phyloP scores from a whole-genome alignment of 345 rosid species.

The Gossypium turneri region DNA sequence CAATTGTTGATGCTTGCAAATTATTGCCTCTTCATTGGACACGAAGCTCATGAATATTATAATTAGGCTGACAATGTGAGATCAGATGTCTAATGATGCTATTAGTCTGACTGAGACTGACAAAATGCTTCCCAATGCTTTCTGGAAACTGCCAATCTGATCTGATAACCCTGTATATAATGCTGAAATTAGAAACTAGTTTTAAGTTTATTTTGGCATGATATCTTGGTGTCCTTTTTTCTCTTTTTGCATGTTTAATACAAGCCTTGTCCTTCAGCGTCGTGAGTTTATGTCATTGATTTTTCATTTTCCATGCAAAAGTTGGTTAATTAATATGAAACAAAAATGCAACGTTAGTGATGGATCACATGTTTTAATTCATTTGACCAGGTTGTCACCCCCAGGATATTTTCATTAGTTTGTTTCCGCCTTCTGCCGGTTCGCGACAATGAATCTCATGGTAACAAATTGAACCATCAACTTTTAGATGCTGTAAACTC shows the following conservation, averaged over 20 bases:
- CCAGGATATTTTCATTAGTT: slow-evolving; percentile 65
- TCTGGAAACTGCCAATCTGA: neutral
- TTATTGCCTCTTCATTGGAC: neutral
- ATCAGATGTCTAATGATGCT: neutral
- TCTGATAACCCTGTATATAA: neutral
- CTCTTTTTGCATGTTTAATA: neutral
- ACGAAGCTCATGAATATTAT: neutral
- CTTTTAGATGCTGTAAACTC: slow-evolving; percentile 75
- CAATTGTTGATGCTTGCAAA: neutral
- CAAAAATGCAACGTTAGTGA: neutral
- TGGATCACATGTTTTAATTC: neutral
- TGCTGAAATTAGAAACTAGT: neutral
- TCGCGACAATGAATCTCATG: slow-evolving; percentile 28
- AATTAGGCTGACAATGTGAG: neutral
- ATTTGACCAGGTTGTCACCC: slow-evolving; percentile 60
- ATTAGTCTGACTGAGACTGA: neutral
- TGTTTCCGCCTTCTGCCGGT: slow-evolving; percentile 63
- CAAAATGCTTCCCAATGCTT: neutral
- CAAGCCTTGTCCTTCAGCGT: neutral
- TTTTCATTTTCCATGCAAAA: neutral
- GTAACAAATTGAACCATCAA: slow-evolving; percentile 50
- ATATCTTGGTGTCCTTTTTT: neutral
- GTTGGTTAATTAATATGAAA: neutral
- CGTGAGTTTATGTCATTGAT: neutral
- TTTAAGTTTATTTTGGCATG: neutral